Evolutionary conservation across 768 basidiomycete genomes (phyloP).

Genomic region (Leccinum barrowsii): DNA sequence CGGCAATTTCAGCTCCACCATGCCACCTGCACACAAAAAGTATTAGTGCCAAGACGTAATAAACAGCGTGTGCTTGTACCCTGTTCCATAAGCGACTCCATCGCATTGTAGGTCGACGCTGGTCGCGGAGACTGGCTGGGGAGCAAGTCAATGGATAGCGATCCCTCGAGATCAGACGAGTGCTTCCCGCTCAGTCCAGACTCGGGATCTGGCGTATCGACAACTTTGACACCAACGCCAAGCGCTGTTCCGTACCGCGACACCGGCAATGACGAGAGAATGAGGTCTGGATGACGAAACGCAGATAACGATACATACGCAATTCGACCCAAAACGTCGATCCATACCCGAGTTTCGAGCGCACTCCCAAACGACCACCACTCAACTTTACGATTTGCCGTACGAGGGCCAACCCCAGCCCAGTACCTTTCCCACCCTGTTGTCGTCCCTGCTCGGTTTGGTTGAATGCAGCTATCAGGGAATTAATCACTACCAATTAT

Average conservation of each 20-base stretch:
- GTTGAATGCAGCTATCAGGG: constrained; percentile 59
- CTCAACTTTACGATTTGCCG: constrained; percentile 75
- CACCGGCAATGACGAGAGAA: constrained; percentile 5
- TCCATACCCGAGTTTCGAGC: constrained; percentile 60
- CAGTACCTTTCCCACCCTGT: constrained; percentile 73
- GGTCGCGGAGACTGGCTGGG: constrained; percentile 11
- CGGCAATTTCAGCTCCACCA: constrained; percentile 53
- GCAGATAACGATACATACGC: constrained; percentile 36
- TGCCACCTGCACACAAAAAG: constrained; percentile 39
- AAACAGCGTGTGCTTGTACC: constrained; percentile 29
- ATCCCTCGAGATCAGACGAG: constrained; percentile 22
- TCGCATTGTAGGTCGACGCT: constrained; percentile 34
- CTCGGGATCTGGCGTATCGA: constrained; percentile 28
- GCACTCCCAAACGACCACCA: constrained; percentile 71
- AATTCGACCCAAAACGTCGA: constrained; percentile 90
- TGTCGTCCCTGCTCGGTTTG: constrained; percentile 74
- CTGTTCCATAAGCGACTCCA: constrained; percentile 69
- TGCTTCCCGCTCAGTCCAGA: constrained; percentile 20
- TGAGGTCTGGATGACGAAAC: constrained; percentile 11
- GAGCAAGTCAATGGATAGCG: constrained; percentile 25
- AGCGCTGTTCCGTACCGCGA: constrained; percentile 38
- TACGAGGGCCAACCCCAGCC: constrained; percentile 72
- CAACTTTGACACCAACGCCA: constrained; percentile 62
- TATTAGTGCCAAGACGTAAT: not conserved
- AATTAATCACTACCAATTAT: not conserved